These are phyloP conservation scores for Yamadazyma atlantica DNA, from an alignment of 1,139 yeast genomes.

Conservation along the genomic window DNA sequence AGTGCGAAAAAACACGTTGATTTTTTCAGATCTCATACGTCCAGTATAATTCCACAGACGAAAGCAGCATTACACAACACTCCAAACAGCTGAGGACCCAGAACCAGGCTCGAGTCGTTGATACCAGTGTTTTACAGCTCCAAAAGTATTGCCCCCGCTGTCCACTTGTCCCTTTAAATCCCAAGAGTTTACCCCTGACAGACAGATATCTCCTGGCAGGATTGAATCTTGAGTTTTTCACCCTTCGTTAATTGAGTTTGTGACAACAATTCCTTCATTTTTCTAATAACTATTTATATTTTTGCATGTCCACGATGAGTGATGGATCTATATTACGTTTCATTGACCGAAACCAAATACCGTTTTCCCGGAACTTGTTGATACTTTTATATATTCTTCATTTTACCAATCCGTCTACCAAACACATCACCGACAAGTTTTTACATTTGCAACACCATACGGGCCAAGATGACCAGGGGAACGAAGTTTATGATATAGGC, in stretches of 20 bases:
- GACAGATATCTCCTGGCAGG: background rate
- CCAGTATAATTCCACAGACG: background rate
- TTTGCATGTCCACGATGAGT: background rate
- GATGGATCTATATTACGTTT: constrained; percentile 5
- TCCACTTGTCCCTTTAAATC: too few species aligned
- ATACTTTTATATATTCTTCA: constrained; percentile 28
- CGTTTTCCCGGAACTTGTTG: constrained; percentile 32
- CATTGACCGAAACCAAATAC: constrained; percentile 42
- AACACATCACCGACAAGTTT: constrained; percentile 40
- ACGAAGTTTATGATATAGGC: constrained; percentile 51
- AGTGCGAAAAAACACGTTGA: background rate
- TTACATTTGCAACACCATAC: constrained; percentile 47
- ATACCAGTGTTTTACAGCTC: too few species aligned
- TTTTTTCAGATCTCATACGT: background rate
- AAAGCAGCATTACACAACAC: background rate
- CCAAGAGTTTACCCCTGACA: too few species aligned
- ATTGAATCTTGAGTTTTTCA: background rate
- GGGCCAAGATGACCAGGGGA: constrained; percentile 20
- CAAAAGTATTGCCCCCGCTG: too few species aligned
- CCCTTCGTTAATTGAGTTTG: too few species aligned
- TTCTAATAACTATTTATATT: background rate
- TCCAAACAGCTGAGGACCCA: too few species aligned
- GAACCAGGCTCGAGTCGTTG: too few species aligned
- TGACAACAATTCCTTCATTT: too few species aligned
- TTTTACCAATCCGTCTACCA: constrained; percentile 19